Conservation (phyloP, 192 early-diverging fungal species). For the Rhizoclosmatium globosum region DNA sequence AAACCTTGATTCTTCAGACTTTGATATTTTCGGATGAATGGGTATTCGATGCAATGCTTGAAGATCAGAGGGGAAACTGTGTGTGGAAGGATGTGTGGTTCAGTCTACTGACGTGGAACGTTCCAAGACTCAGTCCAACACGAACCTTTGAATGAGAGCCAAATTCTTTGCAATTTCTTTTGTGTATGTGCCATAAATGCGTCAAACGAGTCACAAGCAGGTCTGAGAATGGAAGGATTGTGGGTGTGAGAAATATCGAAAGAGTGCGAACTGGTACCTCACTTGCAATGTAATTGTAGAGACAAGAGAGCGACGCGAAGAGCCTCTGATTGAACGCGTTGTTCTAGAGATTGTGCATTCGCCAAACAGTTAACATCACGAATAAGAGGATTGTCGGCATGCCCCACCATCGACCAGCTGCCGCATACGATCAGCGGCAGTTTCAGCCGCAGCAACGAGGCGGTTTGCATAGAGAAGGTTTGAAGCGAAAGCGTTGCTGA, state of each 20-base stretch:
- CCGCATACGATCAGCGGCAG: neutral
- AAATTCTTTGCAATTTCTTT: constrained; percentile 49
- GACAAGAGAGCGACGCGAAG: constrained; percentile 46
- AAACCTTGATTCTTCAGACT: constrained; percentile 35
- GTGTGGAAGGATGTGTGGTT: neutral
- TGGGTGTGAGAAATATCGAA: neutral
- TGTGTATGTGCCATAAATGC: constrained; percentile 45
- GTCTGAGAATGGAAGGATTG: constrained; percentile 10
- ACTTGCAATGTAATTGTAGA: constrained; percentile 42
- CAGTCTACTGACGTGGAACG: neutral
- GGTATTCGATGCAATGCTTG: constrained; percentile 54
- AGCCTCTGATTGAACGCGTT: constrained; percentile 45
- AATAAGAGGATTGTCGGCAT: neutral
- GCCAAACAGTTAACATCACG: neutral
- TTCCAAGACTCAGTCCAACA: neutral
- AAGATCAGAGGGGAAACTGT: constrained; percentile 53
- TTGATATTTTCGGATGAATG: constrained; percentile 44
- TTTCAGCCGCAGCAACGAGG: neutral
- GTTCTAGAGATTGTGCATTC: constrained; percentile 31
- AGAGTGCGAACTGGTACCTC: constrained; percentile 11
- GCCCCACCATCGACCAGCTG: neutral
- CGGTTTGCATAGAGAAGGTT: neutral
- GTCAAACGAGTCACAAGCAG: constrained; percentile 39
- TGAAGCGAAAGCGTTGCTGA: neutral
- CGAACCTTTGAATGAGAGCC: constrained; percentile 46